These are phyloP conservation scores for Tetradesmus obliquus DNA, from an alignment of 139 green algal genomes.

Conservation along the genomic window DNA sequence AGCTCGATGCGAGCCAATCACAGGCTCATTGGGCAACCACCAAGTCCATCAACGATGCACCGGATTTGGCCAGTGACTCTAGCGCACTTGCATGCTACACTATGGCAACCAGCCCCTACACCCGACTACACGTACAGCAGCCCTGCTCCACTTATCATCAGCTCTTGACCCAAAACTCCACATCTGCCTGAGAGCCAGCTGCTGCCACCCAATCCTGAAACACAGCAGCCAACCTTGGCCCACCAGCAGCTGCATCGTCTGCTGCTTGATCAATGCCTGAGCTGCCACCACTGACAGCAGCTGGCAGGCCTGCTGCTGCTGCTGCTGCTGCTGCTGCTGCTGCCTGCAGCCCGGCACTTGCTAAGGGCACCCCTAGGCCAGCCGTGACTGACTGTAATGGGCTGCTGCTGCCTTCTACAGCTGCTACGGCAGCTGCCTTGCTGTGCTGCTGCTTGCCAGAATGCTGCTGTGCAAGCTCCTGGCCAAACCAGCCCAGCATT, in stretches of 20 bases:
- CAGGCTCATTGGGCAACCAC: no score
- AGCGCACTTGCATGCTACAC: no score
- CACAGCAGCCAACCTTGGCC: neutral
- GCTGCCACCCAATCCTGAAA: neutral
- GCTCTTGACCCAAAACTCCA: neutral
- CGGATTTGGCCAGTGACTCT: no score
- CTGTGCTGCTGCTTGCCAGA: neutral
- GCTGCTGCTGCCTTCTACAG: neutral
- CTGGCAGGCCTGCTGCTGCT: conserved; percentile 13
- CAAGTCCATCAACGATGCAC: no score
- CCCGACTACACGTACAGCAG: no score
- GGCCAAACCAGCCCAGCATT: conserved; percentile 24
- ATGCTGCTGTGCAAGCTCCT: neutral
- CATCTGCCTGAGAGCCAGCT: no score
- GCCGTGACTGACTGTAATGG: neutral
- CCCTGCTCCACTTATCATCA: neutral
- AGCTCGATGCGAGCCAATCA: no score
- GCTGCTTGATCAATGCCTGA: neutral
- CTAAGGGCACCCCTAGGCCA: neutral
- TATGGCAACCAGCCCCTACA: no score
- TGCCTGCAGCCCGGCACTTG: neutral
- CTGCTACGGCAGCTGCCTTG: neutral
- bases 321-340: conserved; percentile 23
- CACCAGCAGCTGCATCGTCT: neutral
- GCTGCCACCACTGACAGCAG: neutral